phyloP scores from a whole-genome alignment of 176 grass and related monocot genomes.

The Triticum monococcum region DNA sequence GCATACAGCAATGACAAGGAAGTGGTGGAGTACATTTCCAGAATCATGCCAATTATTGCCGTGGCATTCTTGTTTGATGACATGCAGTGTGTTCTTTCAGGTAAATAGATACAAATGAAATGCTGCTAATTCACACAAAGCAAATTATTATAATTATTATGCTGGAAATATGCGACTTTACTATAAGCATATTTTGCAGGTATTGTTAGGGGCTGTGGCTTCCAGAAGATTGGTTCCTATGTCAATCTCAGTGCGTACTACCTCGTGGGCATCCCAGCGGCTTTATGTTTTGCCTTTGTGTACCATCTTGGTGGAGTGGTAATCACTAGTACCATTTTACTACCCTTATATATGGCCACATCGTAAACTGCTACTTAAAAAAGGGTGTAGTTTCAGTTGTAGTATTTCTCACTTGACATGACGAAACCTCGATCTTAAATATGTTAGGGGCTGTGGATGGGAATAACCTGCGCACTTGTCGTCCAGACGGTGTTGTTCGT shows the following conservation, averaged over 20 bases:
- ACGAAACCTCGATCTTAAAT: neutral
- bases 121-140: neutral
- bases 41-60: constrained; percentile 67
- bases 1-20: constrained; percentile 69
- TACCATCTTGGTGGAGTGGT: constrained; percentile 46
- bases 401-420: neutral
- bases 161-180: too few relatives aligned
- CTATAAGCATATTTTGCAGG: neutral
- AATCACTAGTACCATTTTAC: neutral
- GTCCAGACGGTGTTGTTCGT: constrained; percentile 37
- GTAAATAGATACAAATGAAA: constrained; percentile 6
- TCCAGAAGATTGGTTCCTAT: constrained; percentile 42
- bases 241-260: constrained; percentile 45
- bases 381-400: neutral
- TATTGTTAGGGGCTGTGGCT: constrained; percentile 38
- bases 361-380: too few relatives aligned
- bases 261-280: constrained; percentile 24
- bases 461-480: constrained; percentile 29
- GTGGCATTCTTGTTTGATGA: constrained; percentile 56
- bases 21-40: constrained; percentile 56
- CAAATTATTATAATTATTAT: neutral
- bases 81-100: constrained; percentile 76
- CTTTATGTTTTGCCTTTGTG: constrained; percentile 21
- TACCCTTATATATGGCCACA: neutral
- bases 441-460: constrained; percentile 23